Conservation (phyloP, 1,284 basidiomycete genomes). For the Schizophyllum commune region DNA sequence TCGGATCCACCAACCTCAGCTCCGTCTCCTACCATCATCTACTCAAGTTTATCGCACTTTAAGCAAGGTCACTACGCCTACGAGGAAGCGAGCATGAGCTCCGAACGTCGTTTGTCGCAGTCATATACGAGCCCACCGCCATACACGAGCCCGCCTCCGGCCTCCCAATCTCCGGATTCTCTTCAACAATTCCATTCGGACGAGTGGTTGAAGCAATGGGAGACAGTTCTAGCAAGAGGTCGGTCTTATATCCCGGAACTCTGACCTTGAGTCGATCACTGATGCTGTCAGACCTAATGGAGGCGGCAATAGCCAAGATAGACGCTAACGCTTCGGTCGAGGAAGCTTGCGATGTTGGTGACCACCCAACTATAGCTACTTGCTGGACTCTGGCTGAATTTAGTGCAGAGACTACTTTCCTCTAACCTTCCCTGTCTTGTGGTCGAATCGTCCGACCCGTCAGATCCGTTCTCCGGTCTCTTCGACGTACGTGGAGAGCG, state of each 20-base stretch:
- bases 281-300: conserved; percentile 35
- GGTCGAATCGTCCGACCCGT: conserved; percentile 34
- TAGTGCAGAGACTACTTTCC: conserved; percentile 60
- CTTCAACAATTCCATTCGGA: conserved; percentile 31
- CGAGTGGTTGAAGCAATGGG: conserved; percentile 55
- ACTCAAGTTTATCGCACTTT: neutral
- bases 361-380: too few relatives aligned
- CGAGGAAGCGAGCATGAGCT: neutral
- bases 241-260: conserved; percentile 4
- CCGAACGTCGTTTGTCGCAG: neutral
- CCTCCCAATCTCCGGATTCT: conserved; percentile 11
- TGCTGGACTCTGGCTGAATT: too few relatives aligned
- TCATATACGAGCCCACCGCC: conserved; percentile 4
- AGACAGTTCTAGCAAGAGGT: conserved; percentile 48
- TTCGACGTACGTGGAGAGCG: conserved; percentile 58
- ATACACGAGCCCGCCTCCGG: conserved; percentile 8
- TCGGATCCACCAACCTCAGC: neutral
- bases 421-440: conserved; percentile 58
- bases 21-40: neutral
- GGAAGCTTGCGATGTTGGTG: conserved; percentile 71
- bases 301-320: conserved; percentile 56
- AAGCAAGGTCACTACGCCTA: neutral
- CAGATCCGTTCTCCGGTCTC: conserved; percentile 45
- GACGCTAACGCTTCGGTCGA: conserved; percentile 65
- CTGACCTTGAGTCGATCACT: conserved; percentile 5